phyloP scores from a whole-genome alignment of 2,329 filamentous ascomycete species.

The Fonsecaea monophora region DNA sequence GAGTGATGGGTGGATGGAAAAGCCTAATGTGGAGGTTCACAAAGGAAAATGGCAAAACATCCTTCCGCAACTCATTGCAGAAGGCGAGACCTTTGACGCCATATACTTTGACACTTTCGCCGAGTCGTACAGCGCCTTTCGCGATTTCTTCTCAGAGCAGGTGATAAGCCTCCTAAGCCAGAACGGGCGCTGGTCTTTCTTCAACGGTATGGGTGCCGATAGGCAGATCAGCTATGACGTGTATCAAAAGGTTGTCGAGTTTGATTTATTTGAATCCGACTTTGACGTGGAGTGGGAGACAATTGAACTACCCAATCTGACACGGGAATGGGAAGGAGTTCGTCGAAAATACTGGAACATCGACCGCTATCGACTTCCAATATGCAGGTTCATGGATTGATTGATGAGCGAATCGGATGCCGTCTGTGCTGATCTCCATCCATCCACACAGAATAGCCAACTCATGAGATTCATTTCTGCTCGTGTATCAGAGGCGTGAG shows the following conservation, averaged over 20 bases:
- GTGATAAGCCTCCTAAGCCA: slow-evolving; percentile 79
- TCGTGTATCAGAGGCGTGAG: neutral
- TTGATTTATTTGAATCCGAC: slow-evolving; percentile 87
- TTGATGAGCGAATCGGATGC: neutral
- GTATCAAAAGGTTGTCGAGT: slow-evolving; percentile 88
- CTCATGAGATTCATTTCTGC: neutral
- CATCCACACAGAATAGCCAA: neutral
- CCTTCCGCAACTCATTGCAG: slow-evolving; percentile 69
- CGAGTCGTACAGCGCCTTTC: slow-evolving; percentile 86
- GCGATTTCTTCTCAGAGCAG: slow-evolving; percentile 85
- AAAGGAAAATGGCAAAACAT: slow-evolving; percentile 82
- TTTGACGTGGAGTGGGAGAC: slow-evolving; percentile 88
- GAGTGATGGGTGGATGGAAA: slow-evolving; percentile 71
- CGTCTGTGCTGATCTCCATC: neutral
- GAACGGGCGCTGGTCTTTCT: slow-evolving; percentile 67
- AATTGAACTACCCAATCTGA: slow-evolving; percentile 74
- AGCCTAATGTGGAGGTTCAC: slow-evolving; percentile 66
- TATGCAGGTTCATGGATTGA: slow-evolving; percentile 42
- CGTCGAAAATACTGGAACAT: slow-evolving; percentile 89
- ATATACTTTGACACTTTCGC: slow-evolving; percentile 99
- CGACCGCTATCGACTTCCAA: slow-evolving; percentile 59
- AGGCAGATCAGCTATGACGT: slow-evolving; percentile 94
- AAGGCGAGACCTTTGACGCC: slow-evolving; percentile 77
- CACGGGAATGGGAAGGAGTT: slow-evolving; percentile 86
- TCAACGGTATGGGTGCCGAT: slow-evolving; percentile 85